Evolutionary conservation across 345 rosid genomes (phyloP), one percentile per base, ranked within the genome.

Genomic region (Eucalyptus marginata): DNA sequence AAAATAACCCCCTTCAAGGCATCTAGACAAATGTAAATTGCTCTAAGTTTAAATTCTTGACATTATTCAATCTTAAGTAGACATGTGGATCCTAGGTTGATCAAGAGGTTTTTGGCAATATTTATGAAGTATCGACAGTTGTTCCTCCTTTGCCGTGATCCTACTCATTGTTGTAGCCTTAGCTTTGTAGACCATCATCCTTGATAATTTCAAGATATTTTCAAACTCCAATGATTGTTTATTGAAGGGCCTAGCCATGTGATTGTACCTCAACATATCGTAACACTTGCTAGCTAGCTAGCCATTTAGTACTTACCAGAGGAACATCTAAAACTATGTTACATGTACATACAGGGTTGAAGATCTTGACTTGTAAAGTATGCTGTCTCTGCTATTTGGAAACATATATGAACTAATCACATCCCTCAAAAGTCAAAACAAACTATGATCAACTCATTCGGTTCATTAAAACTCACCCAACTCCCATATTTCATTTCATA

Each of bases 311-410:
- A 4, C 62, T 56, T 24, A 56, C 6, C 1, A 10, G 2, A 56
- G 3, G 29, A 56, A 56, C 5, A 56, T 8, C 12, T 1, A 56
- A 10, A 56, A 10, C 13, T 24, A 8, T 24, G 29, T 56, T 24
- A 22, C 29, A 10, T 24, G 6, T 56, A 56, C 3, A 1, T 24
- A 5, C 13, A 56, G 1, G 3, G 5, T 24, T 56, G 12, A 56
- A 56, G 13, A 13, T 56, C 13, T 4, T 24, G 29, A 9, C 27
- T 10, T 56, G 27, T 56, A 56, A 24, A 24, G 62, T 5, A 24
- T 24, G 29, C 0, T 56, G 27, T 22, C 10, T 56, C 1, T 22
- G 0, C 6, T 56, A 0, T 9, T 22, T 56, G 27, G 59, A 56
- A 56, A 6, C 59, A 56, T 9, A 24, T 9, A 56, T 56, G 13